phyloP scores from a whole-genome alignment of 2,329 filamentous ascomycete genomes.

The Fusarium lateritium region DNA sequence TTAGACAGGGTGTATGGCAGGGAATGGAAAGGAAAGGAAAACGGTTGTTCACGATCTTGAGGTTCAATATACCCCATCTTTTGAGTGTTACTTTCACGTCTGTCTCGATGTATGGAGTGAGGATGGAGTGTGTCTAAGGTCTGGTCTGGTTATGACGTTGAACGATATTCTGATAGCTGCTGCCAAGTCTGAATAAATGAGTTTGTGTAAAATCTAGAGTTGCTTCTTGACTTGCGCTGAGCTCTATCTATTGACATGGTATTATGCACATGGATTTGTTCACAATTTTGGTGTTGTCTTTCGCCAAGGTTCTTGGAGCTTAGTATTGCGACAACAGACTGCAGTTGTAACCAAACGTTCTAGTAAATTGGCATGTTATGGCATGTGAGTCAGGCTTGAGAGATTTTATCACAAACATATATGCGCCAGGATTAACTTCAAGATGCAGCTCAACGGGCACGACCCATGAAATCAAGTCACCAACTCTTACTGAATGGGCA shows the following conservation, averaged over 20 bases:
- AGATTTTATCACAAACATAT: slow-evolving; percentile 1
- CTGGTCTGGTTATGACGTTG: background rate
- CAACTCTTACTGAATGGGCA: slow-evolving; percentile 1
- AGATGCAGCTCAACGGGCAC: background rate
- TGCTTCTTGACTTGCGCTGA: no score
- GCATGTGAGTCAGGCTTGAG: no score
- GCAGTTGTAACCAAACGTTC: no score
- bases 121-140: background rate
- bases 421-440: background rate
- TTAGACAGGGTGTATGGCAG: slow-evolving; percentile 31
- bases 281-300: no score
- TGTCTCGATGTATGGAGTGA: background rate
- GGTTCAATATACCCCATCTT: slow-evolving; percentile 17
- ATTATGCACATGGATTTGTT: no score
- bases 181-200: background rate
- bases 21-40: slow-evolving; percentile 15
- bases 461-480: slow-evolving; percentile 6
- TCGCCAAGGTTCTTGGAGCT: no score
- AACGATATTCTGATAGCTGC: background rate
- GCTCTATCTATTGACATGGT: no score
- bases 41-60: slow-evolving; percentile 5
- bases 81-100: background rate
- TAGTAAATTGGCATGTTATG: no score
- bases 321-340: no score
- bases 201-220: background rate